Conservation (phyloP, 1,284 basidiomycete genomes). For the Ganoderma leucocontextum region DNA sequence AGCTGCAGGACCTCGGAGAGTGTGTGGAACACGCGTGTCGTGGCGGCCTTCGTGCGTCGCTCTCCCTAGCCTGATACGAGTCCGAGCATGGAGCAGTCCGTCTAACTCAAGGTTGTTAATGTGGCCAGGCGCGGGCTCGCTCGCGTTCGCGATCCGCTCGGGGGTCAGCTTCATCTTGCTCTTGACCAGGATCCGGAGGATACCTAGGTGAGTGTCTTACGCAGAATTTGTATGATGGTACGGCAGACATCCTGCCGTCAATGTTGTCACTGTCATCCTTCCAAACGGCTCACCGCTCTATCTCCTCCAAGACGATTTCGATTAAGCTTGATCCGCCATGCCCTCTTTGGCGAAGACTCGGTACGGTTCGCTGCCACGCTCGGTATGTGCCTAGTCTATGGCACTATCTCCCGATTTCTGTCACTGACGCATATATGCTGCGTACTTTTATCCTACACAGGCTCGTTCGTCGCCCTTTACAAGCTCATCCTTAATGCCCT, state of each 20-base stretch:
- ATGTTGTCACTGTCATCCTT: not conserved
- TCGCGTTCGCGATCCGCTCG: constrained; percentile 84
- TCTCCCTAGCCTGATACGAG: not conserved
- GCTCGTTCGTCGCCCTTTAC: constrained; percentile 83
- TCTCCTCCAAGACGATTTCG: constrained; percentile 40
- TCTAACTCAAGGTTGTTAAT: constrained; percentile 1
- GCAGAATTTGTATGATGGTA: not conserved
- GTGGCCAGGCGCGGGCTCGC: constrained; percentile 72
- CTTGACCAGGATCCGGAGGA: constrained; percentile 70
- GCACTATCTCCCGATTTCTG: constrained; percentile 6
- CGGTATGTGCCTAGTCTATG: constrained; percentile 51
- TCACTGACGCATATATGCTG: constrained; percentile 3
- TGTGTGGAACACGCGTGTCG: constrained; percentile 78
- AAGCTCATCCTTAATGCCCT: constrained; percentile 86
- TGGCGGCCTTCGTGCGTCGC: constrained; percentile 79
- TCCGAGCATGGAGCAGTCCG: not conserved
- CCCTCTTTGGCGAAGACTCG: constrained; percentile 83
- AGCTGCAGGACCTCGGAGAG: constrained; percentile 72
- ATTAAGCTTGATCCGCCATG: constrained; percentile 72
- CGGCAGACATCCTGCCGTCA: not conserved
- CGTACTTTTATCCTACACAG: constrained; percentile 45
- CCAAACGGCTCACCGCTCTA: not conserved
- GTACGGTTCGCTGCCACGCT: constrained; percentile 88
- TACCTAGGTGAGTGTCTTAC: constrained; percentile 59
- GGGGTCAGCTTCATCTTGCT: constrained; percentile 83